Evolutionary conservation across 768 basidiomycete species (phyloP), one percentile per base, ranked within the genome.

Genomic region (Coprinellus micaceus): DNA sequence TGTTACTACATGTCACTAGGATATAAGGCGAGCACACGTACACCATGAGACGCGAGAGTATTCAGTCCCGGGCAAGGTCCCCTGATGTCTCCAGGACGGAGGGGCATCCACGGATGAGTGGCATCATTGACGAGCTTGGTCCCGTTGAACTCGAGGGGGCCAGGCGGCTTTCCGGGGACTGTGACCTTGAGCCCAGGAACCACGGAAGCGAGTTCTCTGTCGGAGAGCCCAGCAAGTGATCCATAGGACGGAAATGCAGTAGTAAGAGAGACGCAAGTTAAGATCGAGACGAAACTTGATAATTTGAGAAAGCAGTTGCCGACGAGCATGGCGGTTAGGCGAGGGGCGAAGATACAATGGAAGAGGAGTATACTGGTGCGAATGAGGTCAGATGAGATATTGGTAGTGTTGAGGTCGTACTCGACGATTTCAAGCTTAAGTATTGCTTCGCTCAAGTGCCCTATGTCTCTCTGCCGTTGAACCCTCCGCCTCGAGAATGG

Each of bases 201-300:
- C 4, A 60, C 43, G 25, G 24, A 45, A 22, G 62, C 64, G 48
- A 67, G 37, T 41, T 64, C 60, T 19, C 60, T 57, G n/a, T 58
- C 55, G 19, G 62, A 54, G 25, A 69, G 59, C 7, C 67, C 67
- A 21, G 62, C 66, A 21, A 69, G 60, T 12, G 66, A 66, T 22
- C 49, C 53, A 53, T 69, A 64, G 6, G 59, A 28, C 11, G 67
- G 67, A 44, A 67, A 69, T 4, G 64, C 66, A 2, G 17, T 11
- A n/a, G 46, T 26, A 3, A 52, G 4, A 6, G 58, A 41, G 43
- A 47, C 6, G 10, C 4, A 4, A 17, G 21, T 17, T 5, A 47
- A 17, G 6, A 17, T 17, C 40, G 19, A 33, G 33, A 33, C 13
- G 7, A 33, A 13, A 6, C 5, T 21, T 6, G n/a, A 43, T 9